These are phyloP conservation scores for Brettanomyces anomalus DNA, from an alignment of 805 yeast genomes.

Conservation along the genomic window DNA sequence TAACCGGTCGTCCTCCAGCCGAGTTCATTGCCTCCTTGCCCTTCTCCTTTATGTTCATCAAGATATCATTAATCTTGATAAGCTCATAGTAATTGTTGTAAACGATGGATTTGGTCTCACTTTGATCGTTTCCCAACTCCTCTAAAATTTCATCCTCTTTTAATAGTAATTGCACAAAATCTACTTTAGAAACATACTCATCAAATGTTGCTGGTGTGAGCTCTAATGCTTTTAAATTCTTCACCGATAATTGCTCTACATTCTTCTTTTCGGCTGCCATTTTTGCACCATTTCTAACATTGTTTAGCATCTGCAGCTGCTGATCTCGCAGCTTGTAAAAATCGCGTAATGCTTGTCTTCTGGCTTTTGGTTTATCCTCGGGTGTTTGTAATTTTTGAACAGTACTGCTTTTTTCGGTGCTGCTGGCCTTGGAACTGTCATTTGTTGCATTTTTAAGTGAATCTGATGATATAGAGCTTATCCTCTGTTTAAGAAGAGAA, in stretches of 20 bases:
- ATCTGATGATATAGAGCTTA: conserved; percentile 3
- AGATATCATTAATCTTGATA: conserved; percentile 54
- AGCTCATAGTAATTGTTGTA: conserved; percentile 71
- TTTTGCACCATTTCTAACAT: not conserved
- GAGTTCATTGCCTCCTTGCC: conserved; percentile 11
- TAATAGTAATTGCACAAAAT: conserved; percentile 25
- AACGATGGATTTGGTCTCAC: conserved; percentile 59
- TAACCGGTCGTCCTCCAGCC: conserved; percentile 12
- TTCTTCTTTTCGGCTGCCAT: not conserved
- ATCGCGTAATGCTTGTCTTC: conserved; percentile 34
- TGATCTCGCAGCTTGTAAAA: conserved; percentile 31
- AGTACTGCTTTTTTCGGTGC: not conserved
- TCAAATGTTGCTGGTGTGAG: conserved; percentile 21
- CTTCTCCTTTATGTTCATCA: conserved; percentile 27
- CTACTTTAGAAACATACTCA: conserved; percentile 21
- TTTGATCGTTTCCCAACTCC: conserved; percentile 42
- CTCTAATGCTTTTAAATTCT: not conserved
- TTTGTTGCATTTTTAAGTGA: not conserved
- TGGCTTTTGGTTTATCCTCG: conserved; percentile 6
- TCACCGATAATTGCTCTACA: not conserved
- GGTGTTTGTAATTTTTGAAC: not conserved
- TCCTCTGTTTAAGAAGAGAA: not conserved
- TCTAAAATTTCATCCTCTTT: conserved; percentile 34
- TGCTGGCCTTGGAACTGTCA: not conserved
- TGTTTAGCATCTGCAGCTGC: conserved; percentile 10